Percentiles rank a stretch among this genome's conserved stretches.
These are phyloP conservation scores for Xylariales sp. DNA, from an alignment of 2,329 filamentous ascomycete species.

Conservation along the genomic window DNA sequence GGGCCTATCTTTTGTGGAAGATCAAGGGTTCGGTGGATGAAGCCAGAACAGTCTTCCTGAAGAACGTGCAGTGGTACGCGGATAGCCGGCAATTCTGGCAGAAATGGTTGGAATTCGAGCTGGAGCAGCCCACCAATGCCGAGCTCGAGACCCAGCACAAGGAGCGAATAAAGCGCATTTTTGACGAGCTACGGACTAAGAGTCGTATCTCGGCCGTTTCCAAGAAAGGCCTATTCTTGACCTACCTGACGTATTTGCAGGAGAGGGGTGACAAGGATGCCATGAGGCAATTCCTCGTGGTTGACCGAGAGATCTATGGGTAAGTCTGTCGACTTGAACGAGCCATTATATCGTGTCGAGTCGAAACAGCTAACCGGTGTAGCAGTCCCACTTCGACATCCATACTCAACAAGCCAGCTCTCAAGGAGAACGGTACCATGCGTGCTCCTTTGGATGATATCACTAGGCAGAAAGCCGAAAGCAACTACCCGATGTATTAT, in stretches of 20 bases:
- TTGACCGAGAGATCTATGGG: slow-evolving; percentile 88
- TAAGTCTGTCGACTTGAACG: slow-evolving; percentile 38
- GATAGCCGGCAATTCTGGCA: slow-evolving; percentile 88
- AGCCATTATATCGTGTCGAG: not conserved
- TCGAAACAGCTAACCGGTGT: slow-evolving; percentile 7
- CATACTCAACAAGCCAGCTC: slow-evolving; percentile 28
- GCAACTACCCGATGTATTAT: slow-evolving; percentile 47
- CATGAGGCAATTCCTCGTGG: slow-evolving; percentile 77
- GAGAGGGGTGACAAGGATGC: slow-evolving; percentile 76
- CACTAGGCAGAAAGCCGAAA: slow-evolving; percentile 46
- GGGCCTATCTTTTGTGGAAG: slow-evolving; percentile 84
- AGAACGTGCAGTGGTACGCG: slow-evolving; percentile 77
- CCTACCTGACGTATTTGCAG: slow-evolving; percentile 80
- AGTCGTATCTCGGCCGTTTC: slow-evolving; percentile 62
- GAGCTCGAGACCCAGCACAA: slow-evolving; percentile 62
- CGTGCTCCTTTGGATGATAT: slow-evolving; percentile 46
- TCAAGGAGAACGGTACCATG: slow-evolving; percentile 42
- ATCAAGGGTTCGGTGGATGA: slow-evolving; percentile 75
- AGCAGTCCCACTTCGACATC: slow-evolving; percentile 43
- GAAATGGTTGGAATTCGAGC: slow-evolving; percentile 83
- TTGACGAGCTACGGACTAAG: slow-evolving; percentile 68
- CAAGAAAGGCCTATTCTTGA: slow-evolving; percentile 70
- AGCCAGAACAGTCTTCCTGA: slow-evolving; percentile 76
- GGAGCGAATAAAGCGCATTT: slow-evolving; percentile 73
- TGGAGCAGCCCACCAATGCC: slow-evolving; percentile 69